These are phyloP conservation scores for Calamus simplicifolius DNA, from an alignment of 176 grass and related monocot species.

Conservation along the genomic window DNA sequence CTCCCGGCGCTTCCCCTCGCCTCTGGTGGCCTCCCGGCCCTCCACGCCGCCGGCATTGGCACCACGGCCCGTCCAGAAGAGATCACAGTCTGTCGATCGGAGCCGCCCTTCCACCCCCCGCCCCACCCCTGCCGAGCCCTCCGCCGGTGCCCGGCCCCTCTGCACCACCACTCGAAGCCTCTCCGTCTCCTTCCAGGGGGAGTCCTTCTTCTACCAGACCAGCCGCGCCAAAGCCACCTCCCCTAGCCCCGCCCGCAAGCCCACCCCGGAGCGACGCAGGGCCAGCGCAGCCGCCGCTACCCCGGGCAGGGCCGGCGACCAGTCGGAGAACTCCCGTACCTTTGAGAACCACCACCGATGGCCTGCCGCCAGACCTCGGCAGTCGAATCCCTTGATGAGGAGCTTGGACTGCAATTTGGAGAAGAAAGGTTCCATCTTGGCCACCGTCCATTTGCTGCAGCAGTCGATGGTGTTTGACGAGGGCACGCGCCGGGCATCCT, in stretches of 20 bases:
- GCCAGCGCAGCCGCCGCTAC: slow-evolving; percentile 34
- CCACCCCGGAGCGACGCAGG: slow-evolving; percentile 67
- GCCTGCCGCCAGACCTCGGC: slow-evolving; percentile 53
- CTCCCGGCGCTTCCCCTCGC: slow-evolving; percentile 58
- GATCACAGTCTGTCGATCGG: slow-evolving; percentile 11
- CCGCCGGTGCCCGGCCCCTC: slow-evolving; percentile 4
- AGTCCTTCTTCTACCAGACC: slow-evolving; percentile 89
- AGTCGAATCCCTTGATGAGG: slow-evolving; percentile 62
- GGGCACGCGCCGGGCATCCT: slow-evolving; percentile 30
- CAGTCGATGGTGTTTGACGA: slow-evolving; percentile 79
- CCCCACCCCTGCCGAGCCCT: slow-evolving; percentile 28
- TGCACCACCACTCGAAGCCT: slow-evolving; percentile 80
- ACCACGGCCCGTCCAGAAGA: neutral
- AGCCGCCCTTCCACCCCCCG: slow-evolving; percentile 45
- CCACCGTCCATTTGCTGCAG: slow-evolving; percentile 60
- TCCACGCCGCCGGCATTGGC: slow-evolving; percentile 1
- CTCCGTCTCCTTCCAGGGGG: slow-evolving; percentile 94
- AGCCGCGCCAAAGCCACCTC: slow-evolving; percentile 44
- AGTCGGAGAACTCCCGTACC: slow-evolving; percentile 60
- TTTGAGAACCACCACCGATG: slow-evolving; percentile 28
- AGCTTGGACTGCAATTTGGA: slow-evolving; percentile 83
- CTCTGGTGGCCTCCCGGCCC: slow-evolving; percentile 20
- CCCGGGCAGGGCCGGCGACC: slow-evolving; percentile 1
- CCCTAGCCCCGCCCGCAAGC: slow-evolving; percentile 31
- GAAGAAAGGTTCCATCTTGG: slow-evolving; percentile 77